Base-by-base conservation (phyloP, 2,329 filamentous ascomycete species). In the Aspergillus brasiliensis region DNA sequence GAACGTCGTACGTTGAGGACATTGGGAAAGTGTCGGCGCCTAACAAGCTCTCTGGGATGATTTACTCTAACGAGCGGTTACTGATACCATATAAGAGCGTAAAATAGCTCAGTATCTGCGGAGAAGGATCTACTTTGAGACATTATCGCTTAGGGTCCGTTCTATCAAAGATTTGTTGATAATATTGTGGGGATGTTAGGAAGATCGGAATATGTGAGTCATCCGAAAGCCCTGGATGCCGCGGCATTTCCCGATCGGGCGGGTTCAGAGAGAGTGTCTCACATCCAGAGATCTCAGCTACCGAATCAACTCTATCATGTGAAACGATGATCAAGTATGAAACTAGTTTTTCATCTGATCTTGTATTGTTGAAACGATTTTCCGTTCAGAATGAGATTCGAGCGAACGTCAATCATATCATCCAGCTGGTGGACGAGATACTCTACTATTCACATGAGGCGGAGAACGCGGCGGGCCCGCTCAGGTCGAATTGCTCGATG, bases 1-100 rank as follows among this genome's bases (percentile, higher is more conserved):
- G 60, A 10, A 57, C 53, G 27, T 62, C 49, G 11, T 60, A 62
- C 19, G 40, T 5, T 37, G 46, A n/a, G 8, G n/a, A n/a, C 17
- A 40, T 40, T 17, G 17, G 15, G 37, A 17, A 40, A 40, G 37
- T 17, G n/a, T 7, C 0, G 15, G 37, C n/a, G 17, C 37, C 15
- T 40, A 17, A 40, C 6, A 40, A 40, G 7, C 8, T 2, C 17
- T 10, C 17, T 40, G 37, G 15, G 13, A 17, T 40, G 7, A 17
- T 40, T 15, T 1, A 40, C 15, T 19, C n/a, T 5, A 2, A 7
- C 17, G 2, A 5, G 37, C 10, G 15, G 17, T 40, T 15, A 13
- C 15, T 40, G 11, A 40, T 13, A 6, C 15, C 7, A 40, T 8
- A 40, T 40, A 15, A 3, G n/a, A 17, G 6, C 15, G 8, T 17